Evolutionary conservation across 495 filamentous ascomycete genomes (phyloP), one percentile per base, ranked within the genome.

Genomic region (Bacidia rubella): DNA sequence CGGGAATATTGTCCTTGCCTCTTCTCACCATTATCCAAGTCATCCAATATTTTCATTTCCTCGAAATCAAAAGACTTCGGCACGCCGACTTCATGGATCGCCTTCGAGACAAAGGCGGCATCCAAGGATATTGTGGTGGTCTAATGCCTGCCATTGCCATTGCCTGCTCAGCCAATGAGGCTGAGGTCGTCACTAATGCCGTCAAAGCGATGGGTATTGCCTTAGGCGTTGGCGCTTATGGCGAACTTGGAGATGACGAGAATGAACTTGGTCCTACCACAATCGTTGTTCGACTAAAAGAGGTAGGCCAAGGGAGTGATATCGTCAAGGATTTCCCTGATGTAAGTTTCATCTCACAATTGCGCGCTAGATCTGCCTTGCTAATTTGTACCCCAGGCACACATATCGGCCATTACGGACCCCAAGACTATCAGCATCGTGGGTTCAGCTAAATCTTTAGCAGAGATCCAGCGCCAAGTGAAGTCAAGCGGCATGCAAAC

Each of bases 11-110:
- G 17, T 52, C 62, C n/a, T 54, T 67, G 11, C 63, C 65, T 1
- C 25, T 65, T n/a, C 55, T 66, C 2, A 52, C 57, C 12, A 47
- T 62, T 3, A 58, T 66, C 19, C 66, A 68, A 45, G 61, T 61
- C 11, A 52, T 47, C 23, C 66, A 68, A 46, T 68, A 67, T 51
- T 61, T 67, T n/a, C 58, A 63, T 42, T 67, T 61, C 48, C 59
- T 68, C 4, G 57, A 63, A 5, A 41, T 55, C 24, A 29, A 59
- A 9, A 46, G 44, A 3, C 24, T 59, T 2, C 24, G 26, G n/a
- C 56, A 59, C 26, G 20, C 43, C 15, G 22, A 57, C 22, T 48
- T 53, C 11, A 17, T 57, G 11, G 47, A 29, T 15, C 46, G 42
- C 27, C 55, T 57, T 26, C 39, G 42, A 25, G 39, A 10, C 38